Evolutionary conservation across 2,329 filamentous ascomycete genomes (phyloP), one percentile per base, ranked within the genome.

Genomic region (Lomentospora prolificans): DNA sequence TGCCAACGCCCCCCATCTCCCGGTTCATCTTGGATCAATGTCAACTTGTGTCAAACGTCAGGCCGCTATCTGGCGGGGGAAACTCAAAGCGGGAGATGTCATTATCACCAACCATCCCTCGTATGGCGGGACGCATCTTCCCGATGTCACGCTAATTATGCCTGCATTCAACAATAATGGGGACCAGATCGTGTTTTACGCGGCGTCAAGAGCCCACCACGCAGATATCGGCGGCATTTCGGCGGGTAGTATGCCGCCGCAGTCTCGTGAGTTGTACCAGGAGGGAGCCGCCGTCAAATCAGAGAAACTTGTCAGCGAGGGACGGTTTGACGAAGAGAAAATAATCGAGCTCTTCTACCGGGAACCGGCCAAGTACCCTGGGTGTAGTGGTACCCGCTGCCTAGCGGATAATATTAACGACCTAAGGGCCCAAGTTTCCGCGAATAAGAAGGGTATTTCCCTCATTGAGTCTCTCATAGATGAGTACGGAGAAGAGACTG

Each of bases 391-490:
- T 2, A 90, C 89, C 1, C 75, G 89, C 46, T 90, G 87, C 67
- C 73, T 94, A 1, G 84, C 82, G 10, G 89, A 94, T 65, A 92
- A 92, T 63, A 76, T 94, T 59, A 91, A 90, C 50, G 89, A 94
- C 64, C 72, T 94, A 22, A 89, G 90, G 66, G 89, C 89, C 0
- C 89, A 92, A 65, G 85, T 92, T 3, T 89, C 89, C 0, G 88
- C 88, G 1, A 94, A 94, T 63, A 86, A 90, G 63, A 91, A 91
- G 61, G 89, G 89, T 1, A 92, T 94, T 60, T 87, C 84, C n/a
- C 73, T 94, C 22, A 92, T 94, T 60, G 82, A 81, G 56, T 77
- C 80, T 0, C 72, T 94, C 2, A 90, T 94, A 60, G 78, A 80
- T 17, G 89, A 94, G 63, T 92, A 91, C 62, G 85, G 86, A 10